Conservation (phyloP, 2,329 filamentous ascomycete genomes). For the Penicillium freii region DNA sequence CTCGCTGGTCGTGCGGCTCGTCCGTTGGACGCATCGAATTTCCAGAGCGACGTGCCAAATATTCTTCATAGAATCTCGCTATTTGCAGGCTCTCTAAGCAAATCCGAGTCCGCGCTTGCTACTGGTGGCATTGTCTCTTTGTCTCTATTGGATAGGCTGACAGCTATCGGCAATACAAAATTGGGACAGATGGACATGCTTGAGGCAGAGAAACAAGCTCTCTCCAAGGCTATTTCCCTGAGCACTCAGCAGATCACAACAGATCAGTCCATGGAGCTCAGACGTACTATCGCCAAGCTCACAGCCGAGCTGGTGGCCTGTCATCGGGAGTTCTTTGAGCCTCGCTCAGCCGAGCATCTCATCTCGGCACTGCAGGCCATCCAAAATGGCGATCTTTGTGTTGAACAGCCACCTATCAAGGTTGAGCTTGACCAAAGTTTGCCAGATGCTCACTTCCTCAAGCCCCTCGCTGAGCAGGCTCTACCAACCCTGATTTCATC, state of each 20-base stretch:
- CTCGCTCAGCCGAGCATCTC: slow-evolving; percentile 27
- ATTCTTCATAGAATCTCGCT: slow-evolving; percentile 38
- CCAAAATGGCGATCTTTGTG: slow-evolving; percentile 21
- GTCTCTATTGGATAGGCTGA: slow-evolving; percentile 57
- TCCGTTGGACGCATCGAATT: slow-evolving; percentile 34
- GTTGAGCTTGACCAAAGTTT: slow-evolving; percentile 23
- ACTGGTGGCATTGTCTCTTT: slow-evolving; percentile 51
- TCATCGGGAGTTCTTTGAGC: slow-evolving; percentile 37
- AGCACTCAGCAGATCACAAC: slow-evolving; percentile 51
- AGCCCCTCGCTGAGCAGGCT: slow-evolving; percentile 28
- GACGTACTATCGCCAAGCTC: slow-evolving; percentile 46
- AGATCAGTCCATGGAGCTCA: slow-evolving; percentile 53
- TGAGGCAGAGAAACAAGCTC: slow-evolving; percentile 62
- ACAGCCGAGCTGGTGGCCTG: slow-evolving; percentile 35
- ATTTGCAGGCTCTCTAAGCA: slow-evolving; percentile 35
- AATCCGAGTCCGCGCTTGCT: slow-evolving; percentile 40
- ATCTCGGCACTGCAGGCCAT: slow-evolving; percentile 25
- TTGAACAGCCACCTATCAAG: slow-evolving; percentile 12
- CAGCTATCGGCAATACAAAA: slow-evolving; percentile 52
- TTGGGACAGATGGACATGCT: slow-evolving; percentile 62
- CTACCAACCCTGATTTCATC: slow-evolving; percentile 30
- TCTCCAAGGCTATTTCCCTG: slow-evolving; percentile 56
- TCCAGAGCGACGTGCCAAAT: slow-evolving; percentile 34
- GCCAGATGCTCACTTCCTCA: slow-evolving; percentile 38
- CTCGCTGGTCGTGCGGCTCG: slow-evolving; percentile 40